Base-by-base conservation (phyloP, 1,284 basidiomycete species). In the Meripilus lineatus region DNA sequence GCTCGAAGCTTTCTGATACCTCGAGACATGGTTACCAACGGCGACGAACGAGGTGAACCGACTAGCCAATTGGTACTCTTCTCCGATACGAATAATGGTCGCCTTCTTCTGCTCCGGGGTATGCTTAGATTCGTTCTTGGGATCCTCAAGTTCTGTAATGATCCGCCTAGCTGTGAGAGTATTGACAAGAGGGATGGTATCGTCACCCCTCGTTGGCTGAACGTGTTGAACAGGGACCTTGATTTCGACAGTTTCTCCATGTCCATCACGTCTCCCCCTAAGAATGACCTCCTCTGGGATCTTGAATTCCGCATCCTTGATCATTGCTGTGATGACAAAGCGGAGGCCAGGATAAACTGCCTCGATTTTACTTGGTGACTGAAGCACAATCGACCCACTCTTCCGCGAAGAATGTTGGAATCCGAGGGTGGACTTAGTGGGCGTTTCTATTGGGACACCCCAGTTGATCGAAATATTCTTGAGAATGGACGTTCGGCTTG, bases 391-490 rank as follows among this genome's bases (percentile, higher is more conserved):
- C 40, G 53, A 1, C 63, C 50, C 28, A 21, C 40, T n/a, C n/a
- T n/a, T n/a, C n/a, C n/a, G n/a, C n/a, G n/a, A n/a, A n/a, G n/a
- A n/a, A n/a, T n/a, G n/a, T n/a, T n/a, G 30, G n/a, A 43, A 38
- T 3, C 47, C 26, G 14, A 36, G 18, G 2, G 26, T 37, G 18
- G 45, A 42, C 7, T 35, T 14, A 8, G 15, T 7, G 33, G 8
- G 8, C 8, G 33, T 18, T 15, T 14, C 17, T 3, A 35, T 25
- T 1, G 49, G 47, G n/a, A 68, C 46, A 5, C 68, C 63, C 79
- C 79, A 81, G 45, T 79, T 71, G 18, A 81, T 55, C 1, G 57
- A 49, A 22, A 78, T 64, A 32, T 69, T 55, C 40, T 70, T 61
- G 26, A 79, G 61, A 38, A 69, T 64, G 4, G 66, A 66, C 2